Evolutionary conservation across 371 early-diverging fungal genomes (phyloP), one percentile per base, ranked within the genome.

Genomic region (Zopfochytrium polystomum): DNA sequence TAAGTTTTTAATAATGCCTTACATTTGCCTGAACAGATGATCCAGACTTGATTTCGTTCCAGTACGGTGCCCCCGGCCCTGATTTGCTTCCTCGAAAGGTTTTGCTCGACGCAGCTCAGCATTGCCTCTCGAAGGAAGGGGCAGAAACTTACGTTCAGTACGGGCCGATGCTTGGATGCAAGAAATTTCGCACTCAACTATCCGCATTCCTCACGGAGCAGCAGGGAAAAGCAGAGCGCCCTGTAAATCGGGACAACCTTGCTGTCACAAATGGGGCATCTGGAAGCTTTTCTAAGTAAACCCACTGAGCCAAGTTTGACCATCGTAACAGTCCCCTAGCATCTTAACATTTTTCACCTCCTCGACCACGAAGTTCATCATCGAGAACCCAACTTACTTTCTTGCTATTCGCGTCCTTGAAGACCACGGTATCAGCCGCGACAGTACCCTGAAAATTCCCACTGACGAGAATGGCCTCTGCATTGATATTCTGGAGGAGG

Each of bases 331-430:
- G 30, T 48, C 2, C 22, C 29, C 22, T 22, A 58, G 52, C 55
- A 62, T 67, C 23, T 25, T 63, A 13, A 27, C 60, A 23, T 38
- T 67, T n/a, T 63, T 62, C 50, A 63, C 62, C 4, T 42, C 51
- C 0, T n/a, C 32, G 13, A 13, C n/a, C 9, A 67, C 68, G 1
- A 46, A 52, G 26, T 52, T 79, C 30, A 72, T 78, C 31, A 73
- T 84, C 32, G 83, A 85, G 55, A 71, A 83, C 32, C 86, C 86
- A 3, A 84, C 86, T 5, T 85, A 84, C 55, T 80, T 79, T 64
- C 67, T 84, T 0, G 81, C 79, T 7, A 77, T 77, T 50, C 43
- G 73, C 6, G 74, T 82, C n/a, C 72, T 82, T 23, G 27, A 65
- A 34, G 78, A 82, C 57, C 65, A 70, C 62, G 50, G 82, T 71